Base-by-base conservation (phyloP, 495 filamentous ascomycete genomes). In the Lophium mytilinum region DNA sequence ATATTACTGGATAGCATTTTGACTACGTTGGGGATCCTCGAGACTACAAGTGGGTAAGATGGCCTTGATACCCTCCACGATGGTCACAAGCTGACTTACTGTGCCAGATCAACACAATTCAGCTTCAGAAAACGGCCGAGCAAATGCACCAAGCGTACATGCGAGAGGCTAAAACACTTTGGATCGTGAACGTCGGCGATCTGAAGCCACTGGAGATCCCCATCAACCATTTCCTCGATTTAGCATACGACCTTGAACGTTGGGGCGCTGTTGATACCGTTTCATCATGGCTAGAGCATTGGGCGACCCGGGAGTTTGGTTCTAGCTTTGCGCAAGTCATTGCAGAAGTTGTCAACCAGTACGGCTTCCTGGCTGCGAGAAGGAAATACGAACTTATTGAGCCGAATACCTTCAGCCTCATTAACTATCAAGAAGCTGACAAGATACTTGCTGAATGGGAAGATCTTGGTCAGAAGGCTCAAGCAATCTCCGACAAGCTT, bases 101-200 rank as follows among this genome's bases (percentile, higher is more conserved):
- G 14, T n/a, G 14, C 3, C 18, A 42, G 83, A 83, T 87, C 61
- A 86, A 86, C 67, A 86, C 82, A 0, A 80, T 85, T 57, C 79
- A 85, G 63, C 74, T 85, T 5, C 70, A 78, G 65, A 83, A 84
- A 71, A 84, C 82, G 5, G 75, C 75, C 49, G 81, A 86, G 67
- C 82, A 83, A 67, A 83, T 87, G 77, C 72, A 79, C 64, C 72
- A 82, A 35, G n/a, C n/a, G n/a, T n/a, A 78, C 86, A 69, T 78
- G 15, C 74, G 83, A 35, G 75, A 81, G 21, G 85, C 86, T 4
- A 74, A 80, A 50, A 73, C 80, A 33, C 86, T 89, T 57, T 89
- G 86, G 86, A 78, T 89, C 41, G 82, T 88, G 64, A 90, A 89
- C 61, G 79, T 90, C 19, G 86, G 86, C 37, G 86, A 90, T 63